Evolutionary conservation across 805 yeast genomes (phyloP), one percentile per base, ranked within the genome.

Genomic region (Ogataea ramenticola): DNA sequence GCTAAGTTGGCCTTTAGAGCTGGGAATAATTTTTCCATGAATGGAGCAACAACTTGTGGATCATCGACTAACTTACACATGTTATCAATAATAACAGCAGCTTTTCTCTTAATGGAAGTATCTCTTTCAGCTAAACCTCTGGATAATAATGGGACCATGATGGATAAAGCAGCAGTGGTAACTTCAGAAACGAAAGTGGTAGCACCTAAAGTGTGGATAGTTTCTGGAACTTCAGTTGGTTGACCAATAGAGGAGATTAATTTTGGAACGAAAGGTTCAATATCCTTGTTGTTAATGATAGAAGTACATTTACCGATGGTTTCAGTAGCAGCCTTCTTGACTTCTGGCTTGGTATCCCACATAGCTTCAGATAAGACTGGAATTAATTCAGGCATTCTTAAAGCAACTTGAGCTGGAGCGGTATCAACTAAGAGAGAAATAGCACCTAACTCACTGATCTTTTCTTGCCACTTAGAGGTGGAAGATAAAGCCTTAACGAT

Each of bases 71-170:
- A 87, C 77, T 93, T 93, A 86, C 99, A 93, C 99, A 93, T 93
- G 96, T 93, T 93, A 74, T 93, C 99, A 65, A 91, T 86, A 74
- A 93, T 93, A 69, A 93, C 99, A 60, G 99, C 99, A 66, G 98
- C 85, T 80, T 93, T 93, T 82, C 99, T 90, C 86, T 93, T 93
- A 80, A 93, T 93, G 61, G 97, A 79, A 59, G 99, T 93, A 66
- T 93, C 99, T 81, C 99, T 93, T 80, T 93, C 99, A 66, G 95
- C 95, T 69, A 93, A 82, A 91, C 99, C 99, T 86, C 99, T 91
- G 60, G 96, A 81, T 70, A 93, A 81, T 68, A 93, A 80, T 68
- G 99, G 99, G 57, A 89, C 96, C 99, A 93, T 93, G 77, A 93
- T 91, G 70, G 99, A 90, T 66, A 93, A 80, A 63, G 99, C 95